Percentiles rank a stretch among this genome's conserved stretches.
Conservation (phyloP, 345 rosid genomes). For the Abelmoschus esculentus region DNA sequence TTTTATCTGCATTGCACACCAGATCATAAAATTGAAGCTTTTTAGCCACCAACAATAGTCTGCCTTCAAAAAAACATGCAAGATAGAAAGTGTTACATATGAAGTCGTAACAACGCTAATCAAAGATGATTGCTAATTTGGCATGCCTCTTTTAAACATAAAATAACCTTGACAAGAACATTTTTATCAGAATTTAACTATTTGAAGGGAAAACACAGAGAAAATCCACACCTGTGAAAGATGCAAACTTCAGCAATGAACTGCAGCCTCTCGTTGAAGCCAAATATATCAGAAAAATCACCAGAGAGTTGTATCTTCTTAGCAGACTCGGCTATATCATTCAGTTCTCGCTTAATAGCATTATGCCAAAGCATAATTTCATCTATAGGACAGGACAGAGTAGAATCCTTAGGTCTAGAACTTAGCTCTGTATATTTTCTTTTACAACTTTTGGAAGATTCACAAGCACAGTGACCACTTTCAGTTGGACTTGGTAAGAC, state of each 20-base stretch:
- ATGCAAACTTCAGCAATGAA: conserved; percentile 63
- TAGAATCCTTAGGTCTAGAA: conserved; percentile 22
- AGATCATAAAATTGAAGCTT: background rate
- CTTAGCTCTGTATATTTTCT: conserved; percentile 38
- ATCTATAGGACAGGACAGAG: conserved; percentile 37
- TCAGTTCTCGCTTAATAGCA: conserved; percentile 45
- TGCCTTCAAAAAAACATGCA: background rate
- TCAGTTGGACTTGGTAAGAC: conserved; percentile 14
- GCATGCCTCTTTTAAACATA: background rate
- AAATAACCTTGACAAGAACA: background rate
- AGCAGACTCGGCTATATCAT: conserved; percentile 47
- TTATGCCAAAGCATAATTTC: conserved; percentile 59
- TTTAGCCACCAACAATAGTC: background rate
- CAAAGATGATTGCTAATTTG: background rate
- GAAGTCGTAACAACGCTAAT: background rate
- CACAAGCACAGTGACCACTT: conserved; percentile 29
- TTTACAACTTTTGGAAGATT: conserved; percentile 35
- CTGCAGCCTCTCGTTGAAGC: conserved; percentile 48
- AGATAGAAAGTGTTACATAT: background rate
- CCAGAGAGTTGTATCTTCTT: conserved; percentile 40
- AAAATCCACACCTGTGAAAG: conserved; percentile 42
- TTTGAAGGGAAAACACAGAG: background rate
- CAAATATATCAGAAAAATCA: conserved; percentile 42
- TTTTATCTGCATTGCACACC: background rate
- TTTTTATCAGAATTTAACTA: background rate